Evolutionary conservation across 345 rosid species (phyloP), one percentile per base, ranked within the genome.

Genomic region (Lagerstroemia speciosa): DNA sequence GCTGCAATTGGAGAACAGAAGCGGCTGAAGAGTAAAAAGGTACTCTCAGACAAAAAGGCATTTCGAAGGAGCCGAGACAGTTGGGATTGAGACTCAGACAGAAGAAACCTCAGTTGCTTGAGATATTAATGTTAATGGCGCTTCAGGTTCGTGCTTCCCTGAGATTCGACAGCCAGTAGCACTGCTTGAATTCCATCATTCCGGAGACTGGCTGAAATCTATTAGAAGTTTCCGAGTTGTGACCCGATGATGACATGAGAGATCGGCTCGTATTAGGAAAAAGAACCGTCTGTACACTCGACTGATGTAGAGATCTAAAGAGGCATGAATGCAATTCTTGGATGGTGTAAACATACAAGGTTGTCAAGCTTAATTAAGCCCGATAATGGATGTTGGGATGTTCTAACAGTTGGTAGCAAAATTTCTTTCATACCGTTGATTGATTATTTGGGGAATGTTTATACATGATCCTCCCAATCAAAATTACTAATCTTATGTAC

Each of bases 1-100:
- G 99, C 97, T 77, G 92, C 89, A 1, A 89, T 80, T 45, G 98
- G 92, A 75, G 97, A 89, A 68, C 82, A 88, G 70, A 92, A 83
- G 58, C 88, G 93, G 36, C 86, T 88, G 48, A 84, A 81, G 82
- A 85, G 88, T 75, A 91, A 91, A 65, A 91, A 84, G 73, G 93
- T 71, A 74, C 83, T 83, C 50, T 88, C 98, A 3, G 92, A 88
- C 52, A 41, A 41, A 16, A 41, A 41, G 79, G 83, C 93, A 9
- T 86, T 81, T 17, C 82, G 99, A 77, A 88, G 99, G 87, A 84
- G 83, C 75, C 75, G 93, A 19, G 79, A 83, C 73, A 82, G 90
- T 64, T 94, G 88, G 85, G 97, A 92, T 80, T 89, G 74, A 76
- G 43, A 60, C 30, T 33, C 16, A 58, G 3, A 27, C 30, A 14